Base-by-base conservation (phyloP, 495 filamentous ascomycete species). In the Penicillium nucicola region DNA sequence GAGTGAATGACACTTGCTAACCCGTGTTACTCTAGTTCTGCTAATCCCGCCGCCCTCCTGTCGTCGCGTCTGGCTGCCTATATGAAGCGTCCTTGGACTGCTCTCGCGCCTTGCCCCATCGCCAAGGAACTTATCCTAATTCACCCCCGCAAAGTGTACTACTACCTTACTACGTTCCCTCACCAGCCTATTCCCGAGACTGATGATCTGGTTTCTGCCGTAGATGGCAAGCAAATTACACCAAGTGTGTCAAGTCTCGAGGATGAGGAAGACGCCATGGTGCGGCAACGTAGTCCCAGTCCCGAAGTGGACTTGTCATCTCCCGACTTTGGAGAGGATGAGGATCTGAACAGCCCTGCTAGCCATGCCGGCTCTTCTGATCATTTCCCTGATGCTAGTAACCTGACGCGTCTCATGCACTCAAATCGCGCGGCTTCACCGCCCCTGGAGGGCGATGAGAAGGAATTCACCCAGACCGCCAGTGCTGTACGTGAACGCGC, bases 381-480 rank as follows among this genome's bases (percentile, higher is more conserved):
- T 52, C 70, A 62, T 34, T 65, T 62, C 33, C 52, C 62, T 5
- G 52, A 57, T 45, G 45, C 56, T 52, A 69, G 53, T 47, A 65
- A 45, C 55, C 66, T 69, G 52, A 62, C 72, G 59, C 67, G 61
- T 53, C 59, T 77, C 43, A 67, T 76, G 63, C 86, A 86, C 61
- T 87, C 84, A 31, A 75, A 84, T 48, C 84, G 87, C 46, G 85
- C 84, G 7, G 81, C 82, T 42, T 90, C 87, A 53, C 93, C 95
- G 41, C 90, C 89, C 18, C 79, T 97, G 23, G 93, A 98, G 72
- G 87, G 89, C 55, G 93, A 97, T 55, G 93, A 98, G 73, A 88
- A 86, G 59, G 93, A 97, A 69, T 98, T 98, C 62, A 96, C 90
- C 3, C 90, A 92, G 70, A 97, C 92, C 5, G 93, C 93, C 8